phyloP scores from a whole-genome alignment of 202 grass and related monocot species.

The Carex arenaria region DNA sequence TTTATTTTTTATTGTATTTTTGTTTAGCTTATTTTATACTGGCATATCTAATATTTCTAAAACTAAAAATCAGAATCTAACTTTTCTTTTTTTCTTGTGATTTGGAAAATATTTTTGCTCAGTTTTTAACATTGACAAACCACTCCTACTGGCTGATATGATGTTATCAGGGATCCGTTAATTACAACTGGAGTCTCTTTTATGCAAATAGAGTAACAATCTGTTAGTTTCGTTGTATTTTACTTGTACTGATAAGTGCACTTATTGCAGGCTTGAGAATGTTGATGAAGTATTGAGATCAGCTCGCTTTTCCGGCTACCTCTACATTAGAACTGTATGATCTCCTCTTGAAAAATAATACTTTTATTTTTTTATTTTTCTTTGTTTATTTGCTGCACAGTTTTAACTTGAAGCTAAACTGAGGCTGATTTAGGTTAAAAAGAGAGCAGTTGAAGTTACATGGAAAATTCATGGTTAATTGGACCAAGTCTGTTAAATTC shows the following conservation, averaged over 20 bases:
- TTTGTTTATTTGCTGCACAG: not conserved
- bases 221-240: not conserved
- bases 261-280: constrained; percentile 59
- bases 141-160: not conserved
- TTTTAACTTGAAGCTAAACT: not conserved
- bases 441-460: not conserved
- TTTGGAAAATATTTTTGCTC: not conserved
- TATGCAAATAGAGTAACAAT: not conserved
- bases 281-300: constrained; percentile 80
- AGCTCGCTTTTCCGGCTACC: constrained; percentile 69
- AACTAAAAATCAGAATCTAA: not conserved
- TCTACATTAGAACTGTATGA: constrained; percentile 74
- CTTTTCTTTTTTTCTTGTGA: not conserved
- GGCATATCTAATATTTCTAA: not conserved
- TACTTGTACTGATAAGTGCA: not conserved
- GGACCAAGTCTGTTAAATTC: not conserved
- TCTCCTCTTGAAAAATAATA: not conserved
- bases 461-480: not conserved
- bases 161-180: not conserved
- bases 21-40: not conserved
- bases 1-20: not conserved
- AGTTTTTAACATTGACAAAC: not conserved
- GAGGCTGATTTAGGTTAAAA: not conserved
- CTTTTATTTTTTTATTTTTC: not conserved
- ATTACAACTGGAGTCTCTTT: not conserved